Base-by-base conservation (phyloP, 1,139 yeast species). In the Kodamaea ohmeri region DNA sequence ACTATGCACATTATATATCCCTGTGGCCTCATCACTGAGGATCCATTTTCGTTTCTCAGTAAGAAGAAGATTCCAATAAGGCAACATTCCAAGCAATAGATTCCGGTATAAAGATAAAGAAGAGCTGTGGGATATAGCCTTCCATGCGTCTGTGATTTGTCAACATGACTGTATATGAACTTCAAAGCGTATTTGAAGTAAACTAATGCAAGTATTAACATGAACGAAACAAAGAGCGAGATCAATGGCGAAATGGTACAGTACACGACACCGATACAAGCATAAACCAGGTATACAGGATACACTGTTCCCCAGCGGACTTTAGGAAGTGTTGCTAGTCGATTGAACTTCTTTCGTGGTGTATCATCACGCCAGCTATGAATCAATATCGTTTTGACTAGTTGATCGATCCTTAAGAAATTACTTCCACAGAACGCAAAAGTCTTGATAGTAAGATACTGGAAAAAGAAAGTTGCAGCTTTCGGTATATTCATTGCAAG, bases 211-310 rank as follows among this genome's bases (percentile, higher is more conserved):
- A 85, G 57, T 1, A 64, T 50, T 39, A 87, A 76, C 2, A 88
- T 71, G 41, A 83, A 56, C 4, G 78, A 62, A 25, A 86, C 71
- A 47, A 84, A 78, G 0, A 85, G 56, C 4, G 85, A 67, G 2
- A 89, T 83, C 40, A 87, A 50, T 1, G 97, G 97, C 0, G 95
- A 80, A 6, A 89, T 76, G 4, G 87, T 76, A 5, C 88, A 74
- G 51, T 86, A 88, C 0, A 85, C 79, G 22, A 89, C 60, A 0
- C 92, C 87, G 42, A 89, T 86, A 6, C 87, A 76, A 0, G 83
- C 90, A 48, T 85, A 71, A 4, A 85, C 81, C 1, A 96, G 79
- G 47, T 82, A 82, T 0, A 79, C 70, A 0, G 96, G 90, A 51
- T 83, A 88, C 1, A 76, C 60, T 0, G 90, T 72, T 0, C 96